Evolutionary conservation across 257 asterid species (phyloP), one percentile per base, ranked within the genome.

Genomic region (Cordia subcordata): DNA sequence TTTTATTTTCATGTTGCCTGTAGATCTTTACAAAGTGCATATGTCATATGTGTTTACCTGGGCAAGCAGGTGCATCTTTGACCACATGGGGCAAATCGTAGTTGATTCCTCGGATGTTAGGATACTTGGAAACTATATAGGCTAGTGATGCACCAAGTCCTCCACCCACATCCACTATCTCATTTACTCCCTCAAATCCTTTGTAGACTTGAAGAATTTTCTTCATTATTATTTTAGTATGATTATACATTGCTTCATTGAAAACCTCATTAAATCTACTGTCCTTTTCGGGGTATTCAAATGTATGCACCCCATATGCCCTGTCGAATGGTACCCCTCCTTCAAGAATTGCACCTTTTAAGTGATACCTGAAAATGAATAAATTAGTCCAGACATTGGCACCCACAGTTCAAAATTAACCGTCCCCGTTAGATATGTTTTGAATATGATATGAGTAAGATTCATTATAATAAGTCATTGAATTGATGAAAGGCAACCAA

Each of bases 131-230:
- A 1, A 57, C 12, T 38, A 82, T 74, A 65, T 68, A 56, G 8
- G 60, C 61, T 5, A 77, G 71, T 0, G 75, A 40, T 3, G 79
- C 63, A 4, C 89, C 85, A 0, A 16, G 60, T 38, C 85, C 89
- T 0, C 89, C 85, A 14, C 83, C 89, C 20, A 82, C 89, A 54
- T 82, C 89, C 0, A 82, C 78, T 11, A 82, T 19, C 0, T 72
- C 19, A 11, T 40, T 45, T 6, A 82, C 23, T 17, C 79, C 71
- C 5, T 70, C 71, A 17, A 82, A 82, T 4, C 86, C 89, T 0
- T 59, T 4, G 56, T 79, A 82, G 5, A 49, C 23, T 23, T 58
- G 5, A 20, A 64, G 55, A 52, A 64, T 17, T 56, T 40, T 32
- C 17, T 64, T 54, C 62, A 64, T 42, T 0, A 47, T 64, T 16